These are phyloP conservation scores for Pythium periplocum DNA, from an alignment of 352 stramenopile genomes.

Conservation along the genomic window DNA sequence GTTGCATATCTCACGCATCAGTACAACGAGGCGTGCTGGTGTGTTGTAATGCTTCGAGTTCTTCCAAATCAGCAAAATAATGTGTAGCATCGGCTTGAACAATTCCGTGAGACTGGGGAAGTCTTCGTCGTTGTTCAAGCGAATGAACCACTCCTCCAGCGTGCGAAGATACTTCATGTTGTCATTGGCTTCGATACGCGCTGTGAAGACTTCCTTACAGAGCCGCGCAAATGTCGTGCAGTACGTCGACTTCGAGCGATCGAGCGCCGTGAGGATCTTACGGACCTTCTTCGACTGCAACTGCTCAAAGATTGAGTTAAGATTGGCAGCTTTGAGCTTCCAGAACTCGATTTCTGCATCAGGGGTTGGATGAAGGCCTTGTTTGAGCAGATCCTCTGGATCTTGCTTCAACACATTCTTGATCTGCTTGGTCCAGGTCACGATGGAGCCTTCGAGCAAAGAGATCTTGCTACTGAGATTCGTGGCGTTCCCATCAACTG, in stretches of 20 bases:
- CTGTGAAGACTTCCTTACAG: slow-evolving; percentile 97
- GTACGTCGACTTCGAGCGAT: slow-evolving; percentile 96
- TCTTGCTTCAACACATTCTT: slow-evolving; percentile 98
- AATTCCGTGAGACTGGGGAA: slow-evolving; percentile 89
- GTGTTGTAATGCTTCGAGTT: slow-evolving; percentile 99
- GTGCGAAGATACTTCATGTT: slow-evolving; percentile 98
- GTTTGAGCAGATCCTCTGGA: slow-evolving; percentile 94
- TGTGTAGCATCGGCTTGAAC: slow-evolving; percentile 99
- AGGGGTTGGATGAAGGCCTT: slow-evolving; percentile 95
- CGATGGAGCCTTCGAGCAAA: slow-evolving; percentile 96
- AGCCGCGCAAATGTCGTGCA: slow-evolving; percentile 94
- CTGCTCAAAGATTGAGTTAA: slow-evolving; percentile 95
- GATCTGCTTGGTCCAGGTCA: slow-evolving; percentile 99
- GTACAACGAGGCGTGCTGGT: slow-evolving; percentile 91
- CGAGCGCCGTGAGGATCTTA: slow-evolving; percentile 92
- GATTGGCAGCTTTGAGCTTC: slow-evolving; percentile 94
- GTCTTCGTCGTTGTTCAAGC: slow-evolving; percentile 93
- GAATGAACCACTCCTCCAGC: slow-evolving; percentile 96
- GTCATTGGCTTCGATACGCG: slow-evolving; percentile 96
- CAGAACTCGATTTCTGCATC: slow-evolving; percentile 98
- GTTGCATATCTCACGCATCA: slow-evolving; percentile 99
- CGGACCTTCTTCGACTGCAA: slow-evolving; percentile 92
- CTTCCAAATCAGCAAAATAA: slow-evolving; percentile 98
- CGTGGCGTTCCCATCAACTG: slow-evolving; percentile 77
- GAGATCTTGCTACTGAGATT: slow-evolving; percentile 92